phyloP scores from a whole-genome alignment of 495 filamentous ascomycete genomes.

The Penicillium angulare region DNA sequence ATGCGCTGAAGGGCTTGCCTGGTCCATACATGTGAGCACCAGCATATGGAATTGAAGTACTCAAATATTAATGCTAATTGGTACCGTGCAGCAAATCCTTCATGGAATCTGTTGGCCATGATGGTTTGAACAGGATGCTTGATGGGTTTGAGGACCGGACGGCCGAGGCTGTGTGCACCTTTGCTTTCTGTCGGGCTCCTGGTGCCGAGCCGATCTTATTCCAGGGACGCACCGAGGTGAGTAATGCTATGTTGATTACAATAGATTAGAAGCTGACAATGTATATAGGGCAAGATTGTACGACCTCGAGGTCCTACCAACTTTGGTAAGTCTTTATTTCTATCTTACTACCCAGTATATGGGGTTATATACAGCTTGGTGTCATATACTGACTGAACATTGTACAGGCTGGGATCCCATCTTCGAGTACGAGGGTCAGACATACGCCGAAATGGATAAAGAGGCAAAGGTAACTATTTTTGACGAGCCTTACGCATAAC shows the following conservation, averaged over 20 bases:
- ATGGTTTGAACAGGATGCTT: constrained; percentile 88
- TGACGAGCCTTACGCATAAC: not conserved
- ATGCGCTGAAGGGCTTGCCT: constrained; percentile 83
- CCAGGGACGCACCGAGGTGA: constrained; percentile 72
- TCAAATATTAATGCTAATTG: not conserved
- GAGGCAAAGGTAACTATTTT: constrained; percentile 58
- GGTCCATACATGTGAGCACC: constrained; percentile 87
- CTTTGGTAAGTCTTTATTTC: constrained; percentile 65
- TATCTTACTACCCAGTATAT: not conserved
- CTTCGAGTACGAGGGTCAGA: constrained; percentile 92
- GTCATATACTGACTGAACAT: too few relatives aligned
- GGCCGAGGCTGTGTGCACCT: constrained; percentile 93
- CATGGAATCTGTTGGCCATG: constrained; percentile 73
- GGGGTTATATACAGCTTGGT: too few relatives aligned
- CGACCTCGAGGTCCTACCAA: constrained; percentile 60
- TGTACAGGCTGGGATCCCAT: constrained; percentile 85
- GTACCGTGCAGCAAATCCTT: constrained; percentile 84
- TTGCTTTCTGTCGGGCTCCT: constrained; percentile 85
- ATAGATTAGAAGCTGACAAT: not conserved
- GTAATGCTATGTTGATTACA: not conserved
- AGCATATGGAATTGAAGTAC: too few relatives aligned
- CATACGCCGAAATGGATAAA: constrained; percentile 97
- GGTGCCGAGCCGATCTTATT: constrained; percentile 85
- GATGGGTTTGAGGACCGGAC: constrained; percentile 84
- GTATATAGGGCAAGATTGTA: constrained; percentile 44